A percentile compares a stretch with the other conserved stretches of the same genome.
These are phyloP conservation scores for Septoria linicola DNA, from an alignment of 2,329 filamentous ascomycete species.

Conservation along the genomic window DNA sequence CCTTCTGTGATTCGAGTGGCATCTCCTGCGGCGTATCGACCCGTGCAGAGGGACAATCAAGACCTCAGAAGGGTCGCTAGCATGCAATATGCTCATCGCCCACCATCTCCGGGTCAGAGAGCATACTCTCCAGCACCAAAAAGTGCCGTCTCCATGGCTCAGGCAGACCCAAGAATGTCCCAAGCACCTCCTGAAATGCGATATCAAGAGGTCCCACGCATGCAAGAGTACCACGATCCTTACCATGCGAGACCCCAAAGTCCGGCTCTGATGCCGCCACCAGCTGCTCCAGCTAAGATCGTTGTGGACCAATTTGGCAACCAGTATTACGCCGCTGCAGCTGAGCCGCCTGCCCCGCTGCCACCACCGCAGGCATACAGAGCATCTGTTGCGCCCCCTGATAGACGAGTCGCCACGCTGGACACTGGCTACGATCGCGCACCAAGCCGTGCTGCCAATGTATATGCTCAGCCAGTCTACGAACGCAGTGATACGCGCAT, in stretches of 20 bases:
- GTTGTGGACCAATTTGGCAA: conserved; percentile 81
- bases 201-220: conserved; percentile 38
- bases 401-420: conserved; percentile 35
- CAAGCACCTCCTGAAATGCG: conserved; percentile 25
- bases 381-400: conserved; percentile 52
- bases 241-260: conserved; percentile 41
- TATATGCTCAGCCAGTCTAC: conserved; percentile 40
- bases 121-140: conserved; percentile 43
- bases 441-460: conserved; percentile 47
- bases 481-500: conserved; percentile 40
- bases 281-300: conserved; percentile 55
- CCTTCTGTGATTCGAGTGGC: conserved; percentile 42
- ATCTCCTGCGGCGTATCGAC: conserved; percentile 39
- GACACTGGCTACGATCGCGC: conserved; percentile 60
- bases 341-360: conserved; percentile 36
- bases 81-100: conserved; percentile 48
- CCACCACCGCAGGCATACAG: conserved; percentile 38
- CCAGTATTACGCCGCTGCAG: conserved; percentile 65
- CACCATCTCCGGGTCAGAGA: conserved; percentile 44
- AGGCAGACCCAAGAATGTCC: conserved; percentile 41
- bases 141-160: conserved; percentile 45
- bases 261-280: conserved; percentile 47
- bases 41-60: conserved; percentile 45
- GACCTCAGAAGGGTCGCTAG: conserved; percentile 51
- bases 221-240: conserved; percentile 34